Base-by-base conservation (phyloP, 352 stramenopile genomes). In the Globisporangium paddicum region DNA sequence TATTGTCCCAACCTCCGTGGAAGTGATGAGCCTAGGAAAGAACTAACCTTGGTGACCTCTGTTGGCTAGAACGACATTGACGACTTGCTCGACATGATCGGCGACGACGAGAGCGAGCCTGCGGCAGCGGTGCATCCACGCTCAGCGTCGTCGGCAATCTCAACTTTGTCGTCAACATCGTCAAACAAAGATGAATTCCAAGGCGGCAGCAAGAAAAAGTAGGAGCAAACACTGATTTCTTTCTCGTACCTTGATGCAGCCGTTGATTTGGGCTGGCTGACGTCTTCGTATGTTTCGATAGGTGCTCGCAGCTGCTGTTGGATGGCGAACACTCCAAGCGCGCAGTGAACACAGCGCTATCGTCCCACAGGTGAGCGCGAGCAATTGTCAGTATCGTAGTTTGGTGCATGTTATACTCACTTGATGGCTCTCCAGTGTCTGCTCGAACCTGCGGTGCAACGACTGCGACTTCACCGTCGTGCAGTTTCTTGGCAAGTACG, bases 391-490 rank as follows among this genome's bases (percentile, higher is more conserved):
- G 26, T n/a, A n/a, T n/a, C n/a, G n/a, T n/a, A n/a, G n/a, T n/a
- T 18, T 25, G 28, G 28, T 32, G 28, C 6, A 32, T n/a, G n/a
- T 37, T 37, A 14, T 18, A 38, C 46, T 52, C 46, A 38, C 37
- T 9, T 19, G 30, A 38, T 19, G n/a, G n/a, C n/a, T 40, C 10
- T 18, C 28, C 55, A 90, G 72, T 10, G 66, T 78, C 26, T 93
- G 84, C 50, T 73, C 68, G 26, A 90, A 90, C 56, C 63, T 93
- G 42, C 75, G 81, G 58, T 92, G 84, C 74, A 92, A 90, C 58
- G 78, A 92, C 5, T 92, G 82, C 49, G 82, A 92, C 67, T 93
- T 93, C 54, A 83, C 69, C 1, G 79, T 90, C 34, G 78, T 92
- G 30, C 82, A 90, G 56, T 90, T 93, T 42, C 55, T 72, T 8